phyloP scores from a whole-genome alignment of 352 stramenopile species.

The Globisporangium spinosum region DNA sequence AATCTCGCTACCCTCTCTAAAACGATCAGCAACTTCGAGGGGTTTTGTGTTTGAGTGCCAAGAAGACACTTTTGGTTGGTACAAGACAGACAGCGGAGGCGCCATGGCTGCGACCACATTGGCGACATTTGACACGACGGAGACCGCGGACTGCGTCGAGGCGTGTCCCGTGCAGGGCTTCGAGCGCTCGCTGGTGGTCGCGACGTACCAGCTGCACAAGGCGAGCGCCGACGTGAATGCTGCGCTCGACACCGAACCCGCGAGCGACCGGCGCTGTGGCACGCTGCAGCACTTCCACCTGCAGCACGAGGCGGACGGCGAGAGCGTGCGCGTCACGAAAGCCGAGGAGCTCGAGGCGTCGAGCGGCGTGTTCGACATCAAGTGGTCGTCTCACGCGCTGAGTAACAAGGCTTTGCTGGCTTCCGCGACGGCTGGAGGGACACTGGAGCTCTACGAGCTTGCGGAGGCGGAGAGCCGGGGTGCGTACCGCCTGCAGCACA shows the following conservation, averaged over 20 bases:
- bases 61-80: constrained; percentile 6
- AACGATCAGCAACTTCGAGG: background rate
- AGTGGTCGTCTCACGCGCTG: constrained; percentile 60
- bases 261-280: constrained; percentile 47
- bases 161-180: constrained; percentile 59
- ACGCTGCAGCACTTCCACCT: constrained; percentile 69
- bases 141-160: constrained; percentile 86
- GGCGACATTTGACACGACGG: constrained; percentile 67
- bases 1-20: background rate
- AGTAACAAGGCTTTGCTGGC: constrained; percentile 53
- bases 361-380: constrained; percentile 84
- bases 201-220: constrained; percentile 85
- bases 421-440: constrained; percentile 56
- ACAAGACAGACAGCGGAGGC: background rate
- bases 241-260: constrained; percentile 10
- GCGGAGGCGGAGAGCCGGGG: background rate
- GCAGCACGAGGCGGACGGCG: constrained; percentile 22
- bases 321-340: constrained; percentile 39
- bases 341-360: constrained; percentile 36
- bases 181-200: constrained; percentile 62
- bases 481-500: constrained; percentile 27
- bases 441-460: constrained; percentile 64
- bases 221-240: constrained; percentile 13
- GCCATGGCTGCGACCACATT: constrained; percentile 30
- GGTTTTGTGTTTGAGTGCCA: background rate